Percentiles rank a stretch among this genome's conserved stretches.
Evolutionary conservation across 2,329 filamentous ascomycete genomes (phyloP).

Genomic region (Ophiostoma ulmi): DNA sequence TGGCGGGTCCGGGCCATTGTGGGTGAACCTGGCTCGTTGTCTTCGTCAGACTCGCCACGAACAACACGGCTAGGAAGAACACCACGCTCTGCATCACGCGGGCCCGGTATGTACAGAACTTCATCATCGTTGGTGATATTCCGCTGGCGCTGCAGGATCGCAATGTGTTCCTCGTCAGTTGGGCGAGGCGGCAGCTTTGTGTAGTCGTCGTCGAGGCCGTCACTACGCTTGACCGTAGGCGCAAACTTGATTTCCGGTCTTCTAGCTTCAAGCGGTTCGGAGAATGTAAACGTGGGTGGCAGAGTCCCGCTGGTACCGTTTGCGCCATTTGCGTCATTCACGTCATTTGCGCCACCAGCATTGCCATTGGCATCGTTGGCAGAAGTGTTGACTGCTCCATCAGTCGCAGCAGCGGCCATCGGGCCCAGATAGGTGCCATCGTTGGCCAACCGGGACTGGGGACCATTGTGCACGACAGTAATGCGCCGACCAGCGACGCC

Average conservation of each 20-base stretch:
- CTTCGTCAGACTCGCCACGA: slow-evolving; percentile 34
- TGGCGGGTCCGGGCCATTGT: slow-evolving; percentile 13
- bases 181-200: slow-evolving; percentile 49
- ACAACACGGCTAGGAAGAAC: slow-evolving; percentile 57
- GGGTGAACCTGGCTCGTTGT: slow-evolving; percentile 31
- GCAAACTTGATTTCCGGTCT: slow-evolving; percentile 61
- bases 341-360: background rate
- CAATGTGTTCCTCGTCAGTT: slow-evolving; percentile 73
- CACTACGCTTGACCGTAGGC: slow-evolving; percentile 57
- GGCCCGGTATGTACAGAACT: slow-evolving; percentile 80
- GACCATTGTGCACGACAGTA: slow-evolving; percentile 55
- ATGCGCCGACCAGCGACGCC: slow-evolving; percentile 64
- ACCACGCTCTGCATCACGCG: slow-evolving; percentile 81
- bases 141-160: slow-evolving; percentile 79
- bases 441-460: slow-evolving; percentile 53
- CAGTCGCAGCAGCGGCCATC: slow-evolving; percentile 9
- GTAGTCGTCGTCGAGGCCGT: slow-evolving; percentile 47
- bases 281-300: slow-evolving; percentile 17
- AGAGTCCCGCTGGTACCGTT: slow-evolving; percentile 3
- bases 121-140: slow-evolving; percentile 63
- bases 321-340: background rate
- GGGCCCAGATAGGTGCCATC: slow-evolving; percentile 51
- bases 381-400: slow-evolving; percentile 13
- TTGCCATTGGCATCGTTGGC: background rate
- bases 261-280: slow-evolving; percentile 29